Base-by-base conservation (phyloP, 1,139 yeast species). In the Blastobotrys proliferans region DNA sequence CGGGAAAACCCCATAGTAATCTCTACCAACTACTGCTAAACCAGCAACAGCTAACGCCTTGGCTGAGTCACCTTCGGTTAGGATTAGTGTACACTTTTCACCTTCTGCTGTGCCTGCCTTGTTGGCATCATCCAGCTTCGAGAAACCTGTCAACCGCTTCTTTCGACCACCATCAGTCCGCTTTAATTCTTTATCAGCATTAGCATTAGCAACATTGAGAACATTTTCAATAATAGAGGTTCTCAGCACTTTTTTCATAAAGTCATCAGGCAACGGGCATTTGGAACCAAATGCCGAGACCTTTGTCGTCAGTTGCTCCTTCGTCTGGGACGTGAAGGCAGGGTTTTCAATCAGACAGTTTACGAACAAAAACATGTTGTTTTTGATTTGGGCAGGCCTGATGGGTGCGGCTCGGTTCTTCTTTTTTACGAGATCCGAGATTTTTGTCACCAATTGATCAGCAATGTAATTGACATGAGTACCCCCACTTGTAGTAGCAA, bases 41-140 rank as follows among this genome's bases (percentile, higher is more conserved):
- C 99, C 99, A 6, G 95, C 86, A 13, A 87, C 94, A 1, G 98
- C 98, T 49, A 87, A 72, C 3, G 95, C 79, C 69, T 81, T 74
- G 53, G 99, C 99, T 47, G 98, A 94, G 59, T 90, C 97, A 59
- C 99, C 99, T 69, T 94, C 99, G 1, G 98, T 92, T 47, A 94
- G 68, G 56, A 94, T 87, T 55, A 94, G 72, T 1, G 97, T 92
- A 70, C 97, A 90, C 60, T 87, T 84, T 56, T 81, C 75, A 19
- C 97, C 95, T 29, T 90, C 96, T 52, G 74, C 78, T 0, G 98
- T 90, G 48, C 99, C 99, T 0, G 99, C 99, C 59, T 77, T 86
- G 61, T 90, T 90, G 1, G 99, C 99, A 69, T 94, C 99, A 51
- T 85, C 95, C 45, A 94, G 74, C 63, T 92, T 92, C 9, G 86